Percentiles rank a stretch among this genome's conserved stretches.
Evolutionary conservation across 2,329 filamentous ascomycete genomes (phyloP).

Genomic region (Fusarium temperatum): DNA sequence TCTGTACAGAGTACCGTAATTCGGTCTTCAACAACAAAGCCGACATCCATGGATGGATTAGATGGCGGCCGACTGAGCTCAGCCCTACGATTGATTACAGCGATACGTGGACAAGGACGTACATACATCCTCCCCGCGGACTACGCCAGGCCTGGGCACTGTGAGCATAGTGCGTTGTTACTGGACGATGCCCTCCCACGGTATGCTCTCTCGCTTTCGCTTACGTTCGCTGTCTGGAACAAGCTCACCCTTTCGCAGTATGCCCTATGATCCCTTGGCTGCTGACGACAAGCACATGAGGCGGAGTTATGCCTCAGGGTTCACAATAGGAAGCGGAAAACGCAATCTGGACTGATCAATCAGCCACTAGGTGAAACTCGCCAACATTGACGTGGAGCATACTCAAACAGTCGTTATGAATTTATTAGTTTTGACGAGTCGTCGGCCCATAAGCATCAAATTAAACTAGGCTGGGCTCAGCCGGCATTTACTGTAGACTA

Average conservation of each 20-base stretch:
- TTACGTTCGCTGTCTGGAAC: neutral
- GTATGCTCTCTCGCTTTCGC: conserved; percentile 16
- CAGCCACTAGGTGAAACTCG: conserved; percentile 5
- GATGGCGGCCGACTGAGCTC: conserved; percentile 32
- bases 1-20: neutral
- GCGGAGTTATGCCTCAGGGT: conserved; percentile 21
- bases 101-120: conserved; percentile 21
- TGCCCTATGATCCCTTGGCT: conserved; percentile 12
- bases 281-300: conserved; percentile 20
- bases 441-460: neutral
- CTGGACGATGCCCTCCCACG: neutral
- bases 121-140: conserved; percentile 13
- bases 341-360: conserved; percentile 28
- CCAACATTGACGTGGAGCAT: neutral
- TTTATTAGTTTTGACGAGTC: conserved; percentile 7
- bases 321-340: conserved; percentile 8
- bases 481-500: neutral
- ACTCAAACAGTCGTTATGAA: conserved; percentile 3
- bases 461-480: neutral
- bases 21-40: conserved; percentile 16
- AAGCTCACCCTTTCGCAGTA: conserved; percentile 3
- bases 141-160: neutral
- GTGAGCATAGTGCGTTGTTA: conserved; percentile 1
- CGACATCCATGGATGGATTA: conserved; percentile 6
- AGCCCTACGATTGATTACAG: conserved; percentile 30